Conservation (phyloP, 495 filamentous ascomycete genomes). For the Penicillium mononematosum region DNA sequence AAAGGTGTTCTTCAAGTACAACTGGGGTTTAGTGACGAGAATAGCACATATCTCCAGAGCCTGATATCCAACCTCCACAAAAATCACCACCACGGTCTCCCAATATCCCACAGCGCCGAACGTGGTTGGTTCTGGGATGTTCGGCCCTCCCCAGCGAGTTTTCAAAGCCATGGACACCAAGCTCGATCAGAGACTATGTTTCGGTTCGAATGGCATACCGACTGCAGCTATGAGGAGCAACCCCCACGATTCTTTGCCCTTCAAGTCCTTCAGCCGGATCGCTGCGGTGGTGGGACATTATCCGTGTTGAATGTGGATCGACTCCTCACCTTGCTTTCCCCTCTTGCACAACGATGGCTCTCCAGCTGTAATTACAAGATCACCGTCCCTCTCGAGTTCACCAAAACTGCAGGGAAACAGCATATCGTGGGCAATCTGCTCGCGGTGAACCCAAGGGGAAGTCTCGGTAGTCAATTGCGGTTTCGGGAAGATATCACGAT, state of each 20-base stretch:
- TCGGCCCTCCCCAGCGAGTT: constrained; percentile 16
- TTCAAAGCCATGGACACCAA: constrained; percentile 19
- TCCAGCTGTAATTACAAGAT: constrained; percentile 26
- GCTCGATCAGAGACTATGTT: constrained; percentile 39
- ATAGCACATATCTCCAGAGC: constrained; percentile 29
- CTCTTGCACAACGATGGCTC: constrained; percentile 18
- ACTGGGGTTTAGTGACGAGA: constrained; percentile 26
- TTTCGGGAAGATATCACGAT: constrained; percentile 35
- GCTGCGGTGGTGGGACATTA: constrained; percentile 37
- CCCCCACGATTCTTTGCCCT: constrained; percentile 42
- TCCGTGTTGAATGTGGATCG: constrained; percentile 30
- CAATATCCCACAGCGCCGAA: constrained; percentile 35
- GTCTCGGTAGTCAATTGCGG: constrained; percentile 16
- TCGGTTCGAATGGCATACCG: constrained; percentile 45
- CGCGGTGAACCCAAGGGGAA: background rate
- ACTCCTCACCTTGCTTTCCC: constrained; percentile 23
- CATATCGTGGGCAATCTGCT: constrained; percentile 28
- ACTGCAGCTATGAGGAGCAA: constrained; percentile 38
- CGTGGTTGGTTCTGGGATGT: constrained; percentile 42
- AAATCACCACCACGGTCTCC: constrained; percentile 30
- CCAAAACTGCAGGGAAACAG: constrained; percentile 18
- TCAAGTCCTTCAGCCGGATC: constrained; percentile 39
- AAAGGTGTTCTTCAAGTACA: constrained; percentile 30
- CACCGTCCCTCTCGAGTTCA: constrained; percentile 36
- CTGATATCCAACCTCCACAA: constrained; percentile 31